Evolutionary conservation across 2,329 filamentous ascomycete species (phyloP).

Genomic region (Xylariaceae sp.): DNA sequence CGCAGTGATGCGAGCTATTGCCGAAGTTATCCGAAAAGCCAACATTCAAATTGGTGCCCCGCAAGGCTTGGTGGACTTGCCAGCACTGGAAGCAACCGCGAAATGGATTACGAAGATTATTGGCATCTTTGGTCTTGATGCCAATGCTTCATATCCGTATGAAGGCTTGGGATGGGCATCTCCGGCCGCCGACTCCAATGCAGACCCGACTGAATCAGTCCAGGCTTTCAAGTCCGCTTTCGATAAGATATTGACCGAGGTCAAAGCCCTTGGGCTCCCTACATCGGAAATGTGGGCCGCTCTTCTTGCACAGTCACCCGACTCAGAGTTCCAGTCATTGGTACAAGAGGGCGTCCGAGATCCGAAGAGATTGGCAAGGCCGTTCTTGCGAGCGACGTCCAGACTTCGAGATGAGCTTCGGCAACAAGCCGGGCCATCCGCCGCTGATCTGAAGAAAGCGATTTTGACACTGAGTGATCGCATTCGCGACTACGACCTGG

Average conservation of each 20-base stretch:
- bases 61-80: slow-evolving; percentile 42
- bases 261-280: slow-evolving; percentile 44
- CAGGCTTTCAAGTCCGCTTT: slow-evolving; percentile 46
- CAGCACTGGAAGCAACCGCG: slow-evolving; percentile 55
- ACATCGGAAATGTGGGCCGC: slow-evolving; percentile 40
- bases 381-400: slow-evolving; percentile 53
- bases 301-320: slow-evolving; percentile 42
- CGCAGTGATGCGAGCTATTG: slow-evolving; percentile 71
- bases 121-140: slow-evolving; percentile 77
- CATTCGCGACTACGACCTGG: slow-evolving; percentile 76
- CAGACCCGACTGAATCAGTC: slow-evolving; percentile 44
- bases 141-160: slow-evolving; percentile 52
- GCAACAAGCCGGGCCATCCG: slow-evolving; percentile 44
- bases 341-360: slow-evolving; percentile 45
- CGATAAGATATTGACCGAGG: slow-evolving; percentile 42
- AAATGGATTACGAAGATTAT: slow-evolving; percentile 81
- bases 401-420: slow-evolving; percentile 60
- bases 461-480: slow-evolving; percentile 74
- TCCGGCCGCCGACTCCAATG: slow-evolving; percentile 31
- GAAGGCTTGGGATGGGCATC: slow-evolving; percentile 55
- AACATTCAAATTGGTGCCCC: slow-evolving; percentile 57
- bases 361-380: slow-evolving; percentile 49
- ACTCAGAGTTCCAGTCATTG: slow-evolving; percentile 44
- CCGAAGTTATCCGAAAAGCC: slow-evolving; percentile 71
- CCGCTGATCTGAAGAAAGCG: slow-evolving; percentile 58